Conservation (phyloP, 495 filamentous ascomycete genomes). For the Penicillium paradoxum region DNA sequence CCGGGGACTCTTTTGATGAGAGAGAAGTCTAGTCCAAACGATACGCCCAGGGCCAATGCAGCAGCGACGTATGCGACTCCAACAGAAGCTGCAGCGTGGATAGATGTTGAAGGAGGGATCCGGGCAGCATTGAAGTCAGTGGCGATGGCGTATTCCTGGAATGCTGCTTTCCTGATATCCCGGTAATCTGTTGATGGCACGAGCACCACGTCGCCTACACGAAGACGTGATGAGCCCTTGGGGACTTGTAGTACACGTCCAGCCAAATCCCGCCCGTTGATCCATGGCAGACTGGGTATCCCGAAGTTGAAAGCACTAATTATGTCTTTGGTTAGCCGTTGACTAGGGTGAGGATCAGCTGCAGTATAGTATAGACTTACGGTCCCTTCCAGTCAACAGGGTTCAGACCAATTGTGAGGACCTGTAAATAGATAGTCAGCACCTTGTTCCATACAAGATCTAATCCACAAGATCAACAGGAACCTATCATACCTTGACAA, state of each 20-base stretch:
- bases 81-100: constrained; percentile 52
- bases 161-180: constrained; percentile 62
- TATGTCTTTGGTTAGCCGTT: constrained; percentile 1
- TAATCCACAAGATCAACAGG: background rate
- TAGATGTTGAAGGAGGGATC: constrained; percentile 43
- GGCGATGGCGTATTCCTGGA: constrained; percentile 62
- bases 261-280: constrained; percentile 60
- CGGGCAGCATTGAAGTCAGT: constrained; percentile 59
- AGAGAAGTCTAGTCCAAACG: constrained; percentile 56
- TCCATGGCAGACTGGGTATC: constrained; percentile 58
- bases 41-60: constrained; percentile 54
- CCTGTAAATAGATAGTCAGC: constrained; percentile 19
- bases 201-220: constrained; percentile 53
- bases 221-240: constrained; percentile 39
- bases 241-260: constrained; percentile 52
- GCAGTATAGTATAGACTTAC: constrained; percentile 32
- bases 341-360: background rate
- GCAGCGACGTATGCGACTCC: constrained; percentile 63
- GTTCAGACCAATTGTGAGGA: constrained; percentile 59
- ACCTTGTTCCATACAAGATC: background rate
- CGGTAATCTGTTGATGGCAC: constrained; percentile 67
- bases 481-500: constrained; percentile 41
- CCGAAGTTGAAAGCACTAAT: constrained; percentile 59
- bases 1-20: constrained; percentile 33
- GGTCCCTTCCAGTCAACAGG: constrained; percentile 72